Percentiles rank a stretch among this genome's conserved stretches.
phyloP scores from a whole-genome alignment of 2,329 filamentous ascomycete genomes.

The Pseudocercospora eumusae region DNA sequence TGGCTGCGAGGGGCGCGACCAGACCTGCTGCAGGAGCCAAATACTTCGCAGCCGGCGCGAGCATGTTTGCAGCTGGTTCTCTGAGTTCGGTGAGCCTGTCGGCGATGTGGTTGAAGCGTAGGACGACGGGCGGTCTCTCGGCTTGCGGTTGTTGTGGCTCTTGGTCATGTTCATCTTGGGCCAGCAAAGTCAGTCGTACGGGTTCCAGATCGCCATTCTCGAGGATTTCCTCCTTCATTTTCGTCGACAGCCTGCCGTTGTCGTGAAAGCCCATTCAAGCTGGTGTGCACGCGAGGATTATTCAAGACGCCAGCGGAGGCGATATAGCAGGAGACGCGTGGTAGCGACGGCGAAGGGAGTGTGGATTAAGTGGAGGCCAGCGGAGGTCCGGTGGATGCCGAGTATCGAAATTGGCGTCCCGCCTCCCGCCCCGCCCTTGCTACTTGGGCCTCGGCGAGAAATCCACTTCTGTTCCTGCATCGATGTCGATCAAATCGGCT shows the following conservation, averaged over 20 bases:
- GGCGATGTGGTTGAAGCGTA: conserved; percentile 5
- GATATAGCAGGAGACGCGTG: conserved; percentile 4
- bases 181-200: conserved; percentile 24
- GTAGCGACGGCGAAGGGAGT: not conserved
- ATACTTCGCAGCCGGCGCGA: conserved; percentile 21
- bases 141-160: conserved; percentile 21
- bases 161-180: conserved; percentile 31
- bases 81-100: not conserved
- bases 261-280: conserved; percentile 23
- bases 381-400: not conserved
- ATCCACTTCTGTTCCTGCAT: conserved; percentile 2
- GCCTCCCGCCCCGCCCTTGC: no score
- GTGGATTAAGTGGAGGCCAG: not conserved
- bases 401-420: conserved; percentile 3
- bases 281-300: conserved; percentile 1
- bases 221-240: conserved; percentile 27
- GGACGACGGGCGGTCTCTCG: conserved; percentile 1
- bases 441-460: conserved; percentile 5
- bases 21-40: conserved; percentile 20
- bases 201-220: conserved; percentile 29
- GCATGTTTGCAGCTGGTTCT: conserved; percentile 13
- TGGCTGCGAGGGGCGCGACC: conserved; percentile 21
- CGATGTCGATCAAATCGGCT: no score
- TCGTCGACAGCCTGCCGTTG: conserved; percentile 18
- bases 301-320: no score